Base-by-base conservation (phyloP, 345 rosid species). In the Citrus trifoliata region DNA sequence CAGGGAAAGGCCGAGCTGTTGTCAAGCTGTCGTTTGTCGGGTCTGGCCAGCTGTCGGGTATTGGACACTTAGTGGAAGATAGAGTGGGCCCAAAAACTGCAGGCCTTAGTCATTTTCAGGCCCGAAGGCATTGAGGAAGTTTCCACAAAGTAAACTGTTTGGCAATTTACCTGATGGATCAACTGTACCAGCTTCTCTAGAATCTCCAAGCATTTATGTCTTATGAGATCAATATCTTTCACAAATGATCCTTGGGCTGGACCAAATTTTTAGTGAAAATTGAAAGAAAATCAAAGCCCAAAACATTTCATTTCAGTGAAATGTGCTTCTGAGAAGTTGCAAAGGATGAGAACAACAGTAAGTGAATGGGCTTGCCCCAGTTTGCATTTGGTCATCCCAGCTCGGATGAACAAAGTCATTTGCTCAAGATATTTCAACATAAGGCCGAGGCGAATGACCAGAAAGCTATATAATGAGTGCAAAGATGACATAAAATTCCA, bases 21-120 rank as follows among this genome's bases (percentile, higher is more conserved):
- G 85, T 71, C 64, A 60, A 63, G 75, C 76, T 77, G 83, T 77
- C 79, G 60, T 67, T 3, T 79, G 88, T 77, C 81, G 79, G 78
- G 75, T 56, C 67, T 70, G 67, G 55, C 55, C 25, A 73, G 69
- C 76, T 68, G 81, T 40, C 64, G 71, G 78, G 64, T 7, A 32
- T 28, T 33, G 27, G 80, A 71, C 68, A 7, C 46, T 58, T 64
- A 22, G 46, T 0, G 4, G 35, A n/a, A 63, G 76, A 67, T 62
- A 62, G 24, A 74, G 74, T 74, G 79, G 79, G 70, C 73, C 71
- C 69, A 48, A 10, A 13, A 4, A 2, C 18, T 33, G 64, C 35
- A 75, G 55, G 62, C 60, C 78, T 27, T 10, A 32, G 60, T 46
- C 25, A 3, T 9, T 53, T 56, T 27, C 22, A 18, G 66, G 73